phyloP scores from a whole-genome alignment of 176 grass and related monocot genomes.

The Avena sativa region DNA sequence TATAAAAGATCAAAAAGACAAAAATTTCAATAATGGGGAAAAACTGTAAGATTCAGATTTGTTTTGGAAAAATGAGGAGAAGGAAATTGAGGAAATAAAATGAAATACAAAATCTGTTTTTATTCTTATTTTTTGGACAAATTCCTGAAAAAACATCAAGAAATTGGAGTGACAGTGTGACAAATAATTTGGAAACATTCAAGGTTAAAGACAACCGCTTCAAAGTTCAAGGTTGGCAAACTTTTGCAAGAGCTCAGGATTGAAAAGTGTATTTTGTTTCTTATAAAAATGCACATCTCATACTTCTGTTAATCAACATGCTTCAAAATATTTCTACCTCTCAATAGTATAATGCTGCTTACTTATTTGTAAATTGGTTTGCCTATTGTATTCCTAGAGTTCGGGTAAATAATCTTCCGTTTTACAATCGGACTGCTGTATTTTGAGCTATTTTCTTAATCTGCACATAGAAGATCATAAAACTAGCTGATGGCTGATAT shows the following conservation, averaged over 20 bases:
- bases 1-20: not conserved
- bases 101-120: not conserved
- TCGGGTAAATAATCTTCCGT: not conserved
- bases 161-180: not conserved
- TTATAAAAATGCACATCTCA: not conserved
- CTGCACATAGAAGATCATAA: slow-evolving; percentile 13
- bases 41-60: not conserved
- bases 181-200: not conserved
- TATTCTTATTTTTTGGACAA: no score
- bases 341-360: slow-evolving; percentile 11
- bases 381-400: not conserved
- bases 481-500: not conserved
- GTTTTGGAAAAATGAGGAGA: not conserved
- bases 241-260: not conserved
- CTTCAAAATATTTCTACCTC: not conserved
- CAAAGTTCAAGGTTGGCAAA: not conserved
- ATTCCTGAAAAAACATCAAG: not conserved
- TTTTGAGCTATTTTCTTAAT: not conserved
- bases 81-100: not conserved
- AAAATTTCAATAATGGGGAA: not conserved
- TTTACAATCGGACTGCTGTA: not conserved
- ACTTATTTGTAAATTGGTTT: not conserved
- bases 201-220: not conserved
- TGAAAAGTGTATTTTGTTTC: not conserved
- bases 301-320: slow-evolving; percentile 30